Evolutionary conservation across 2,329 filamentous ascomycete genomes (phyloP).

Genomic region (Sordariomycetes sp.): DNA sequence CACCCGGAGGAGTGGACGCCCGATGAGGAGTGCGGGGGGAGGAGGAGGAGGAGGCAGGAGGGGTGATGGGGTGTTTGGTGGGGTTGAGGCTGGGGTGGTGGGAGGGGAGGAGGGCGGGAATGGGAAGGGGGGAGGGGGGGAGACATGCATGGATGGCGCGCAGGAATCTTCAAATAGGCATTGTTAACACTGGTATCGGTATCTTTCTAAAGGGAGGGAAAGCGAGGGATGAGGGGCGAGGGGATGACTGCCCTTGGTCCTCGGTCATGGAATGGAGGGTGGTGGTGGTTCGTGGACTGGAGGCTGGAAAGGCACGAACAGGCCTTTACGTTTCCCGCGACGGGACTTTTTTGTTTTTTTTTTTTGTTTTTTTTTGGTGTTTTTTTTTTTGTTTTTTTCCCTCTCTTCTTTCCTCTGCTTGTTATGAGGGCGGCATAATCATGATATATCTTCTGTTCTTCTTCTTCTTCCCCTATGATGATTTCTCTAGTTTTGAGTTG

Average conservation of each 20-base stretch:
- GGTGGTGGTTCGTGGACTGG: not conserved
- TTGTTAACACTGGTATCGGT: too few relatives aligned
- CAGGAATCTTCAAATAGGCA: too few relatives aligned
- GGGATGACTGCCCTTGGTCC: too few relatives aligned
- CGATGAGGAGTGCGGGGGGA: conserved; percentile 17
- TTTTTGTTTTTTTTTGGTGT: not conserved
- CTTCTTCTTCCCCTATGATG: not conserved
- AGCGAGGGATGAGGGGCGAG: too few relatives aligned
- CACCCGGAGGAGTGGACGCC: conserved; percentile 30
- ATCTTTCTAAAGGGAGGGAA: too few relatives aligned
- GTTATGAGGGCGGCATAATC: not conserved
- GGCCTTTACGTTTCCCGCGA: not conserved
- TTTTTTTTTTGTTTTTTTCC: not conserved
- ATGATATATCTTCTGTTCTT: not conserved
- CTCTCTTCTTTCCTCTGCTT: not conserved
- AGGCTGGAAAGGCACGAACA: too few relatives aligned
- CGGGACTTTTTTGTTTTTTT: not conserved
- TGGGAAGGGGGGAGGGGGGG: not conserved
- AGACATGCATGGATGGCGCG: not conserved
- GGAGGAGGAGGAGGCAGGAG: not conserved
- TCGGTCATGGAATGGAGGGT: too few relatives aligned
- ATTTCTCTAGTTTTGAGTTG: not conserved
- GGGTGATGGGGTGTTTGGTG: not conserved
- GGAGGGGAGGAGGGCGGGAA: not conserved
- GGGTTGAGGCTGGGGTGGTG: not conserved